Base-by-base conservation (phyloP, 257 asterid genomes). In the Solanum medicagineum region DNA sequence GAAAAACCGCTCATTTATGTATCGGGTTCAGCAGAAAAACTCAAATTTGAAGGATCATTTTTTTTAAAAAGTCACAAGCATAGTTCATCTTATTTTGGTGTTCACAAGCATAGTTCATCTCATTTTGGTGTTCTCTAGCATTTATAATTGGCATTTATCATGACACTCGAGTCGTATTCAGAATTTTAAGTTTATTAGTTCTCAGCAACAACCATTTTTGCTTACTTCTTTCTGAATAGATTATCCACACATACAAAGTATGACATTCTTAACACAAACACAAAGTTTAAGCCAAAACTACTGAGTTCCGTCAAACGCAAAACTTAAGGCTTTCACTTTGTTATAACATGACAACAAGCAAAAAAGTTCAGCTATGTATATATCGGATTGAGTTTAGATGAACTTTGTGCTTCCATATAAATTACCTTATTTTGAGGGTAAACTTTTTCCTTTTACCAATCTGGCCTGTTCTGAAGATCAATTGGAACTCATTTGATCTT, bases 371-470 rank as follows among this genome's bases (percentile, higher is more conserved):
- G 80, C 80, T 3, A 7, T 71, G 0, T 70, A 36, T 17, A 36
- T 4, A 40, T 19, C 40, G 26, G 47, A 70, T 36, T 0, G 10
- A 42, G 12, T 47, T 0, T 47, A 45, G 10, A 73, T 75, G 9
- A 24, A 49, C 1, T 49, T 49, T 1, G 81, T 49, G 44, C 1
- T 75, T 24, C 8, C 0, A 77, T 11, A 79, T 4, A 79, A 77
- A 19, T 45, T 11, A 93, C 96, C 96, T 91, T 91, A 87, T 93
- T 93, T 79, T 88, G 90, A 55, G 97, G 90, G 86, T 89, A 93
- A 4, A 92, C 85, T 83, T 89, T 91, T 85, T 93, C 95, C 88
- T 93, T 92, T 83, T 87, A 91, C 97, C 95, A 93, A 88, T 80
- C 86, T 42, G 97, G 97, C 84, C 88, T 91, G 88, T 92, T 88